Evolutionary conservation across 1,284 basidiomycete genomes (phyloP), one percentile per base, ranked within the genome.

Genomic region (Tilletia caries): DNA sequence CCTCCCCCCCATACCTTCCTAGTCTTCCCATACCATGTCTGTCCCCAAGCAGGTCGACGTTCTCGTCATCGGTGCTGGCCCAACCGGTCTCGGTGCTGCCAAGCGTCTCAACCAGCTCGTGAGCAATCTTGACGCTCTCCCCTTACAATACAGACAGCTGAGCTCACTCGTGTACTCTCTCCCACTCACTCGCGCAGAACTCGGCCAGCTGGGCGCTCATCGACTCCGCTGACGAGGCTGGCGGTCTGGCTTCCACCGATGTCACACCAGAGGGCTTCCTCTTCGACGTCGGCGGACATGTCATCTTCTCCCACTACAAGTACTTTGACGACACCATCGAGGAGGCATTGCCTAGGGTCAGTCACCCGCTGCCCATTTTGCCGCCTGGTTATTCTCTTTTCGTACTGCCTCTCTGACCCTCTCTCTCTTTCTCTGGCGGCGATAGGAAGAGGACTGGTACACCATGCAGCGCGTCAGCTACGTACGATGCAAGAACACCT

Each of bases 271-370:
- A 87, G 75, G 86, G 86, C n/a, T 87, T 87, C 83, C 81, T 86
- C 67, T 87, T 86, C 74, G 86, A 87, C 75, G 86, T 86, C 43
- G 85, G 86, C 62, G 86, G 86, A 33, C 86, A 87, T 79, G 86
- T 87, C 74, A 87, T 87, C 74, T 87, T 87, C 77, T 86, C 86
- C 18, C 86, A 87, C 81, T 87, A 87, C 77, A 81, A 84, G 37
- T 86, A 86, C 83, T 86, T 86, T 78, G 85, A 87, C 80, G 86
- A 87, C 72, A 80, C 82, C 69, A 83, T 87, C 73, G 70, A 84
- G 70, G 83, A 86, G 74, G 86, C 86, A 1, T 79, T 87, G 15
- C 86, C 86, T 18, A 67, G 77, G 60, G 58, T 62, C 27, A 34
- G 58, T 33, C 58, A 62, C 2, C 8, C 18, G 1, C 48, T 8